Conservation (phyloP, 768 basidiomycete species). For the Sarcodon aspratus region DNA sequence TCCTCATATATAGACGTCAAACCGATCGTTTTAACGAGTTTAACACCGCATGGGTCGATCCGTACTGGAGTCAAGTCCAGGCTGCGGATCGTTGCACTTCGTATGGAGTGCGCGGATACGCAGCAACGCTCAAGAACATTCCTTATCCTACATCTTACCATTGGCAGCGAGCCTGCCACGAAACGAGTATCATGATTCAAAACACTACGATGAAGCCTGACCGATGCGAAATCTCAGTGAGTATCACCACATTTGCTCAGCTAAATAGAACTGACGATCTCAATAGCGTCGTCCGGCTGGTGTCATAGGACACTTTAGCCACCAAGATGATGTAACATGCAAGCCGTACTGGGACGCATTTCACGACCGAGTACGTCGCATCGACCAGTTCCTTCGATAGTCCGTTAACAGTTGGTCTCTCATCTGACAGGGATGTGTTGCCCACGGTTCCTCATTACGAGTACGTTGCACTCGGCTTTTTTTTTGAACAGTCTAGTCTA, state of each 20-base stretch:
- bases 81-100: constrained; percentile 4
- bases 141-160: constrained; percentile 1
- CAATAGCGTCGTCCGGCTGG: background rate
- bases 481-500: background rate
- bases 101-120: constrained; percentile 10
- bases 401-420: background rate
- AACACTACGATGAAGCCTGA: constrained; percentile 3
- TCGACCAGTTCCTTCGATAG: background rate
- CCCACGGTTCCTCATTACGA: background rate
- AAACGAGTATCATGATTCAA: constrained; percentile 7
- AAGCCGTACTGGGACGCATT: constrained; percentile 4
- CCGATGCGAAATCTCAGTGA: constrained; percentile 5
- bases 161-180: constrained; percentile 8
- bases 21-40: too few relatives aligned
- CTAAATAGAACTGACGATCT: background rate
- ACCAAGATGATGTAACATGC: constrained; percentile 7
- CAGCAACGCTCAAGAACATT: constrained; percentile 6
- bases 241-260: background rate
- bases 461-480: background rate
- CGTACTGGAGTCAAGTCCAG: constrained; percentile 6
- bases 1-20: too few relatives aligned
- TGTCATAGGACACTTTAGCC: constrained; percentile 4
- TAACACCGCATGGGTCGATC: background rate
- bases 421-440: constrained; percentile 4
- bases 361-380: constrained; percentile 3